Base-by-base conservation (phyloP, 2,329 filamentous ascomycete genomes). In the Cytospora piceicola region DNA sequence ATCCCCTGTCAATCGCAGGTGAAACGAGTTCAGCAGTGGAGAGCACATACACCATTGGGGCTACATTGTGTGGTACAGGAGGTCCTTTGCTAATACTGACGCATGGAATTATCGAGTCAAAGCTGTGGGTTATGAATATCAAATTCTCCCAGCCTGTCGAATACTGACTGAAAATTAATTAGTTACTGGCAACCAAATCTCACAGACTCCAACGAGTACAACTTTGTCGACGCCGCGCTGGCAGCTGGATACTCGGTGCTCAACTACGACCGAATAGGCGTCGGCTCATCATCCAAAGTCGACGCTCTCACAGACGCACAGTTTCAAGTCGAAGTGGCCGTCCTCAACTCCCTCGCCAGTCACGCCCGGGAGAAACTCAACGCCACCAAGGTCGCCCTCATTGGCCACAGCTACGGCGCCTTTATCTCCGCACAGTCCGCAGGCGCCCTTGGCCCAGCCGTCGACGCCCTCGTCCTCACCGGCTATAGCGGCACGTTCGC, bases 251-350 rank as follows among this genome's bases (percentile, higher is more conserved):
- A 75, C 36, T 73, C 71, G 1, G 71, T 75, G 15, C 69, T 75
- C n/a, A 75, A 68, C 56, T 75, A 75, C 24, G 72, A 75, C 56
- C 71, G 73, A 15, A 75, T 75, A n/a, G 73, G 73, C 20, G 73
- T 75, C 4, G 70, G 73, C 6, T 74, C 73, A 4, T 75, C 73
- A 29, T 73, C 73, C n/a, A 75, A 71, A 36, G 53, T 75, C 20
- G 54, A 72, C 58, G 61, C 73, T 3, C 58, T 71, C 12, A 63
- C 60, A 1, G 73, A 75, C 49, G 72, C 73, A 8, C 73, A 75
- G n/a, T 75, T 74, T 58, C 73, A 74, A 69, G 73, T 75, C n/a
- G 69, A 75, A 64, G 70, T 69, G 1, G 70, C 72, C 17, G 73
- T 75, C 6, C 70, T 75, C 14, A 70, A 72, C 67, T 69, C 69